These are phyloP conservation scores for Ogataea methylovora DNA, from an alignment of 805 yeast species.

Conservation along the genomic window DNA sequence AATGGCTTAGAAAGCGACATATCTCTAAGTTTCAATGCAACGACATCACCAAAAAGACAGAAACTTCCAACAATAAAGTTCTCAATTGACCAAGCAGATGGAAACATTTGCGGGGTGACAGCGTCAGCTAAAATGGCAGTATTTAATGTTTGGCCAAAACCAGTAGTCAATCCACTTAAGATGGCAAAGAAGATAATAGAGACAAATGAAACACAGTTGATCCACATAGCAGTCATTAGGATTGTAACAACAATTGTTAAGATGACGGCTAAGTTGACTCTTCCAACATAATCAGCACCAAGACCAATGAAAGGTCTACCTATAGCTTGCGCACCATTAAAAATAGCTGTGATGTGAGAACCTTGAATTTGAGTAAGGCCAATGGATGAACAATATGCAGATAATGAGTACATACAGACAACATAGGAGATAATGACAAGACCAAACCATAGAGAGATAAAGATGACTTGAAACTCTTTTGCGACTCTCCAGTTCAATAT, in stretches of 20 bases:
- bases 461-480: slow-evolving; percentile 9
- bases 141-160: slow-evolving; percentile 30
- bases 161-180: slow-evolving; percentile 37
- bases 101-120: slow-evolving; percentile 17
- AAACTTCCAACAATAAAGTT: slow-evolving; percentile 22
- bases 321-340: slow-evolving; percentile 39
- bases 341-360: slow-evolving; percentile 36
- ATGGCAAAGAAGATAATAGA: slow-evolving; percentile 29
- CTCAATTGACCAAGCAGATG: slow-evolving; percentile 23
- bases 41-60: slow-evolving; percentile 21
- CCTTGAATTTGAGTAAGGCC: slow-evolving; percentile 41
- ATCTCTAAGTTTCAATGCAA: slow-evolving; percentile 19
- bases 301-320: slow-evolving; percentile 46
- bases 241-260: slow-evolving; percentile 28
- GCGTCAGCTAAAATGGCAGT: slow-evolving; percentile 24
- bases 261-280: slow-evolving; percentile 34
- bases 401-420: slow-evolving; percentile 37
- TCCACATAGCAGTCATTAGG: slow-evolving; percentile 41
- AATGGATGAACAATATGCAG: slow-evolving; percentile 38
- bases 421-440: slow-evolving; percentile 34
- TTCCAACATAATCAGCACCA: slow-evolving; percentile 37
- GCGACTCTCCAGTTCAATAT: slow-evolving; percentile 14
- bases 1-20: slow-evolving; percentile 31
- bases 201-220: slow-evolving; percentile 22
- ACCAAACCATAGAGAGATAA: slow-evolving; percentile 20